Conservation (phyloP, 2,329 filamentous ascomycete genomes). For the Leptographium radiaticola region DNA sequence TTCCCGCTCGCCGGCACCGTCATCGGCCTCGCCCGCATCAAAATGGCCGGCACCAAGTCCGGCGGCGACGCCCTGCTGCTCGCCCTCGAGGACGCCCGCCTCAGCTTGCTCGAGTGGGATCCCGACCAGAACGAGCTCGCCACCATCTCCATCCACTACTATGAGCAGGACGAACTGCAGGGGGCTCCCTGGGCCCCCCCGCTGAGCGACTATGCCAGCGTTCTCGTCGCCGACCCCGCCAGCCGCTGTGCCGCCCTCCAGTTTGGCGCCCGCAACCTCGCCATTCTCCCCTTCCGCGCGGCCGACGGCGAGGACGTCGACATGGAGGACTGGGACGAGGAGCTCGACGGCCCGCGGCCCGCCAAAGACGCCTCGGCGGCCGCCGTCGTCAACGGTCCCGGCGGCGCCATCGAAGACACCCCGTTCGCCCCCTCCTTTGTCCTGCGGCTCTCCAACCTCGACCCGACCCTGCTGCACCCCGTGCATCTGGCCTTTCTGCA, state of each 20-base stretch:
- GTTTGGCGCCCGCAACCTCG: conserved; percentile 78
- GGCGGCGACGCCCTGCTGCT: conserved; percentile 75
- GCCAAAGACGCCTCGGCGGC: conserved; percentile 25
- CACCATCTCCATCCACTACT: conserved; percentile 93
- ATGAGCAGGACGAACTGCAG: conserved; percentile 83
- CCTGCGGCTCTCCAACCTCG: conserved; percentile 75
- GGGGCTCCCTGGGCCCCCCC: conserved; percentile 71
- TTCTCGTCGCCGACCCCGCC: conserved; percentile 76
- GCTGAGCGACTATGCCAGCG: conserved; percentile 63
- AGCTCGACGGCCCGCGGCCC: conserved; percentile 56
- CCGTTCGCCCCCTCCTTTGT: conserved; percentile 90
- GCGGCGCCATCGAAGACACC: conserved; percentile 43
- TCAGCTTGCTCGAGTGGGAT: conserved; percentile 92
- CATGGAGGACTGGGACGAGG: conserved; percentile 83
- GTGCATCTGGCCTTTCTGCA: conserved; percentile 87
- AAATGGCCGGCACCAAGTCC: conserved; percentile 56
- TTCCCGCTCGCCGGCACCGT: conserved; percentile 74
- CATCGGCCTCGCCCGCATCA: conserved; percentile 68
- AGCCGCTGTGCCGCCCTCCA: conserved; percentile 90
- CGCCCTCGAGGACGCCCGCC: conserved; percentile 79
- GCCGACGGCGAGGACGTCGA: conserved; percentile 58
- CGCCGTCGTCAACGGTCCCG: conserved; percentile 26
- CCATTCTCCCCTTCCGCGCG: conserved; percentile 87
- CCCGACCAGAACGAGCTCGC: conserved; percentile 63
- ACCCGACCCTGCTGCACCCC: conserved; percentile 75